phyloP scores from a whole-genome alignment of 306 rosid species.

The Coriaria nepalensis region DNA sequence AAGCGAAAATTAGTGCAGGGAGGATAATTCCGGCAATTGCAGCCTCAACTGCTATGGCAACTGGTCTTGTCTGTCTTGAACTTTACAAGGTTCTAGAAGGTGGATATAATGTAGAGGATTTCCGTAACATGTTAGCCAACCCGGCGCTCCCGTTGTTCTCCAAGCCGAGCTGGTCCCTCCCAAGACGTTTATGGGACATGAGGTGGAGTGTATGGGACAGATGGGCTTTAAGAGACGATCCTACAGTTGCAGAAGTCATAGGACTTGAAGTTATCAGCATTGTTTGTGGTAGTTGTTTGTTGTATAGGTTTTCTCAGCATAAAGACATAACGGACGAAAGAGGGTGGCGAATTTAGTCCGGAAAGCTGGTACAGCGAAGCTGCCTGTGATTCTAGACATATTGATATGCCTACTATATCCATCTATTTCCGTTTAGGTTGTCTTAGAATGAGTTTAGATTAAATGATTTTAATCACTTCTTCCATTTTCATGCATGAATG shows the following conservation, averaged over 20 bases:
- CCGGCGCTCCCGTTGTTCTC: constrained; percentile 24
- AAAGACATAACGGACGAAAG: no score
- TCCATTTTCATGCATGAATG: no score
- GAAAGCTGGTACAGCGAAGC: no score
- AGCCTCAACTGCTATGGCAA: constrained; percentile 24
- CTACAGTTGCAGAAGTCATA: not conserved
- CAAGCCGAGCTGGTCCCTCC: constrained; percentile 29
- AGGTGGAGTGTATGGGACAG: constrained; percentile 29
- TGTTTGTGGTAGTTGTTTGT: no score
- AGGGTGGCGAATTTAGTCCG: no score
- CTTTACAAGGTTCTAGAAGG: constrained; percentile 23
- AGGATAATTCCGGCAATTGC: constrained; percentile 31
- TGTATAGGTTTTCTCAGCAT: no score
- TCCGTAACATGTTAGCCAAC: constrained; percentile 25
- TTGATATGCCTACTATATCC: no score
- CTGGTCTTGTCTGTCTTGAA: constrained; percentile 27
- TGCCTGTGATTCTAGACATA: no score
- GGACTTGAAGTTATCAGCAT: no score
- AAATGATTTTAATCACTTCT: no score
- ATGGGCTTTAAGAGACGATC: constrained; percentile 21
- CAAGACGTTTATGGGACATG: constrained; percentile 19
- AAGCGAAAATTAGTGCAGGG: constrained; percentile 28
- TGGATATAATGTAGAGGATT: constrained; percentile 24
- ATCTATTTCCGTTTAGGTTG: no score
- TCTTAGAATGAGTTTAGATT: no score